Percentiles rank a stretch among this genome's conserved stretches.
These are phyloP conservation scores for Globisporangium emineosum DNA, from an alignment of 352 stramenopile species.

Conservation along the genomic window DNA sequence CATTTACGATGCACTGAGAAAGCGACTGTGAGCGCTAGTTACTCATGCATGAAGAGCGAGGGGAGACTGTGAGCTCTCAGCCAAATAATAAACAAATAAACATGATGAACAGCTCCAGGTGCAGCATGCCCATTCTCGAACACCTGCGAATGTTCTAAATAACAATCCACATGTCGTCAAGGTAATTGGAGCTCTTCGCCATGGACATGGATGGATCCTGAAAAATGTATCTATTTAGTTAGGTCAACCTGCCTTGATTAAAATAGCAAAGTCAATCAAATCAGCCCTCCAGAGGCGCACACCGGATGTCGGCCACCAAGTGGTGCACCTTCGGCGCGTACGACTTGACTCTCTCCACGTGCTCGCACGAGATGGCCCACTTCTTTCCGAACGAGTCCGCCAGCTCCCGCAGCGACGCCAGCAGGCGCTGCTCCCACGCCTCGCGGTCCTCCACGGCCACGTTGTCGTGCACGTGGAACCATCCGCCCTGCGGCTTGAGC, in stretches of 20 bases:
- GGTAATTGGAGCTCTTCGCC: background rate
- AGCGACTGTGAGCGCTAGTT: background rate
- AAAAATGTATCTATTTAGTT: background rate
- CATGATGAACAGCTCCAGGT: background rate
- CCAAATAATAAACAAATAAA: background rate
- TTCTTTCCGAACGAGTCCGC: constrained; percentile 40
- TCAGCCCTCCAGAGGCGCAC: constrained; percentile 14
- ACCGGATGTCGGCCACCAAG: constrained; percentile 83
- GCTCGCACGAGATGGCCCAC: constrained; percentile 77
- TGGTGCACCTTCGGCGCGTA: constrained; percentile 91
- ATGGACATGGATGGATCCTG: background rate
- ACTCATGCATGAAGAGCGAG: too few species aligned
- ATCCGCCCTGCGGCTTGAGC: constrained; percentile 86
- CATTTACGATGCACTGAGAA: background rate
- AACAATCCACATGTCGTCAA: too few species aligned
- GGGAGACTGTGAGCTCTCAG: too few species aligned
- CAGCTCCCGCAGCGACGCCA: constrained; percentile 47
- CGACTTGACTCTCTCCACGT: constrained; percentile 91
- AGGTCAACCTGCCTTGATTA: background rate
- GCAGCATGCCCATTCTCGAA: background rate
- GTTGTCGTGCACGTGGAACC: constrained; percentile 97
- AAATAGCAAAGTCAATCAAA: background rate
- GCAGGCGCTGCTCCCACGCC: constrained; percentile 67
- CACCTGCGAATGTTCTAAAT: too few species aligned
- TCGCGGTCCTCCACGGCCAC: constrained; percentile 84